phyloP scores from a whole-genome alignment of 495 filamentous ascomycete species.

The Penicillium pancosmium region DNA sequence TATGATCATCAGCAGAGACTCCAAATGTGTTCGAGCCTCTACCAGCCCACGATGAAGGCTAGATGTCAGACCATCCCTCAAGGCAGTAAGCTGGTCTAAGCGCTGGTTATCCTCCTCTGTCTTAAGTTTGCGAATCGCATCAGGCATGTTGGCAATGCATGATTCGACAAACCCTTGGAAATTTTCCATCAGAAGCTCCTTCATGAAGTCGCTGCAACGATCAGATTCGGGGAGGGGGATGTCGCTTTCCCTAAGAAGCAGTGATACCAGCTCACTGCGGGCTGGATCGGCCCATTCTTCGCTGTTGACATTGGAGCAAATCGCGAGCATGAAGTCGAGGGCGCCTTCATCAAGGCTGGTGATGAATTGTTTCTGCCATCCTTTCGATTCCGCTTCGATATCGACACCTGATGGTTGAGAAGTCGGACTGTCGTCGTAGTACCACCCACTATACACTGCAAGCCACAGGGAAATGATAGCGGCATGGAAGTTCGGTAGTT shows the following conservation, averaged over 20 bases:
- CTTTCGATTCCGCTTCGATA: constrained; percentile 65
- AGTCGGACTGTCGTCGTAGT: constrained; percentile 65
- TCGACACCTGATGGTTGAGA: constrained; percentile 58
- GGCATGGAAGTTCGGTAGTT: constrained; percentile 71
- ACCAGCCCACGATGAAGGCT: constrained; percentile 48
- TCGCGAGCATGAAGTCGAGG: constrained; percentile 85
- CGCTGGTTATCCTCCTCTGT: constrained; percentile 87
- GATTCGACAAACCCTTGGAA: constrained; percentile 85
- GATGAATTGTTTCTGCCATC: constrained; percentile 69
- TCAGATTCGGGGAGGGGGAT: constrained; percentile 63
- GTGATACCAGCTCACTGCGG: constrained; percentile 70
- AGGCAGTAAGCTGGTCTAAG: constrained; percentile 61
- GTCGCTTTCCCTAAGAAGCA: constrained; percentile 76
- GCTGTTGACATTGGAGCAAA: constrained; percentile 74
- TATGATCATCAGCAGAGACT: constrained; percentile 89
- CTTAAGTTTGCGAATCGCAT: constrained; percentile 83
- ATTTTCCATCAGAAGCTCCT: constrained; percentile 70
- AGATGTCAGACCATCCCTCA: constrained; percentile 51
- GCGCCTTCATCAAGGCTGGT: constrained; percentile 85
- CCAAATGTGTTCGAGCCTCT: constrained; percentile 72
- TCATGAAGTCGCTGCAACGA: constrained; percentile 65
- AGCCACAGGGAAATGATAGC: constrained; percentile 81
- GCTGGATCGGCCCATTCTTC: constrained; percentile 82
- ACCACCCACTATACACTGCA: constrained; percentile 88
- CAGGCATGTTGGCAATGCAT: constrained; percentile 92